Base-by-base conservation (phyloP, 2,329 filamentous ascomycete genomes). In the Aspergillus thermomutatus region DNA sequence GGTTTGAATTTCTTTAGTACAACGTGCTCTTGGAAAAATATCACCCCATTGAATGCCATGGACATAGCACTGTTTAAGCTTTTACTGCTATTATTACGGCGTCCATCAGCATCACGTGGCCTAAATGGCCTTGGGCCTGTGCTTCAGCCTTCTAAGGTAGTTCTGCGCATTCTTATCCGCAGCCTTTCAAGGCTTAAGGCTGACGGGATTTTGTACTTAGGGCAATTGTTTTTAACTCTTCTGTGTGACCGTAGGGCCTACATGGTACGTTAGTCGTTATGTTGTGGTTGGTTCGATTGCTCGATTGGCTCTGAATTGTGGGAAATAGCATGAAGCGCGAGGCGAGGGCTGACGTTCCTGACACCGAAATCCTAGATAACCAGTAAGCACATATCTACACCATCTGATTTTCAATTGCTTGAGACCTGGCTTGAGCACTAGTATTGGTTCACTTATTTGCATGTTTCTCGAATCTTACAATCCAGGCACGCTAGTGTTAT, bases 161-260 rank as follows among this genome's bases (percentile, higher is more conserved):
- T 37, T 56, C 47, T 57, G 55, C 54, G 58, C 58, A 54, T 54
- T 51, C 37, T 46, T 50, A 57, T 47, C 63, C 61, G 66, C 65
- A 70, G 69, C 70, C 69, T 63, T 60, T 68, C 67, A 73, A 63
- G 69, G 69, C 68, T 72, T 70, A 71, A 72, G 71, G 66, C 69
- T 72, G 68, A 71, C 64, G 64, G 62, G 53, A 58, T 59, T 62
- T 53, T 52, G 48, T 10, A 25, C 17, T 47, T 21, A 31, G 53
- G 34, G n/a, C 37, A 48, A 50, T 52, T n/a, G n/a, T n/a, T n/a
- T n/a, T n/a, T n/a, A n/a, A n/a, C n/a, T n/a, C 31, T 34, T 34
- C 11, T 6, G 17, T 14, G 31, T 17, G 31, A 34, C 11, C 6
- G 4, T 34, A 17, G 31, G 31, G 31, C 31, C 31, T 6, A 34